A percentile compares a stretch with the other conserved stretches of the same genome.
Conservation (phyloP, 257 asterid species). For the Mitragyna speciosa region DNA sequence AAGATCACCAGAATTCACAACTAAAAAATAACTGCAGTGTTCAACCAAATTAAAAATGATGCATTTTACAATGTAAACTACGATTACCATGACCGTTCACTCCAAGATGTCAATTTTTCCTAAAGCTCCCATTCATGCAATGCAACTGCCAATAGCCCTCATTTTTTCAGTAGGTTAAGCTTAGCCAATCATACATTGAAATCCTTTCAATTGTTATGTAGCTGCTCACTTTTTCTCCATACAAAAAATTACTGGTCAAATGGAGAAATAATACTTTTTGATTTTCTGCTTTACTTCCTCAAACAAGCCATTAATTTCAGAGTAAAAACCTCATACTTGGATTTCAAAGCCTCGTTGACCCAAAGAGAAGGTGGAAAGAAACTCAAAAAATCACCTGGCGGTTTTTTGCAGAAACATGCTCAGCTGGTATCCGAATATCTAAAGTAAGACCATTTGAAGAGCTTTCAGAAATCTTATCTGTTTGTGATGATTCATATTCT, state of each 20-base stretch:
- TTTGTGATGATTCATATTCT: conserved; percentile 59
- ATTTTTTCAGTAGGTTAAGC: not conserved
- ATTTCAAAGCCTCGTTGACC: not conserved
- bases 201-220: not conserved
- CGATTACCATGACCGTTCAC: not conserved
- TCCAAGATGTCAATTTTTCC: not conserved
- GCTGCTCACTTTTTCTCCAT: not conserved
- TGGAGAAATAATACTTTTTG: not conserved
- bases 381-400: conserved; percentile 66
- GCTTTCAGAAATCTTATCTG: conserved; percentile 59
- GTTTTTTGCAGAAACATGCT: conserved; percentile 87
- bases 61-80: not conserved
- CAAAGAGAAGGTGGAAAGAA: not conserved
- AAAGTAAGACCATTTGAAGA: conserved; percentile 77
- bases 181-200: not conserved
- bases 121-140: not conserved
- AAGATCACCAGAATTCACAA: not conserved
- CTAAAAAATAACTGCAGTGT: not conserved
- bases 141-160: not conserved
- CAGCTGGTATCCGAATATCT: conserved; percentile 94
- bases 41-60: not conserved
- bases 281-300: not conserved
- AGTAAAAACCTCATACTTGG: not conserved
- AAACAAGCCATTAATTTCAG: not conserved
- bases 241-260: not conserved